A percentile compares a stretch with the other conserved stretches of the same genome.
phyloP scores from a whole-genome alignment of 371 early-diverging fungal species.

The Mucor plumbeus region DNA sequence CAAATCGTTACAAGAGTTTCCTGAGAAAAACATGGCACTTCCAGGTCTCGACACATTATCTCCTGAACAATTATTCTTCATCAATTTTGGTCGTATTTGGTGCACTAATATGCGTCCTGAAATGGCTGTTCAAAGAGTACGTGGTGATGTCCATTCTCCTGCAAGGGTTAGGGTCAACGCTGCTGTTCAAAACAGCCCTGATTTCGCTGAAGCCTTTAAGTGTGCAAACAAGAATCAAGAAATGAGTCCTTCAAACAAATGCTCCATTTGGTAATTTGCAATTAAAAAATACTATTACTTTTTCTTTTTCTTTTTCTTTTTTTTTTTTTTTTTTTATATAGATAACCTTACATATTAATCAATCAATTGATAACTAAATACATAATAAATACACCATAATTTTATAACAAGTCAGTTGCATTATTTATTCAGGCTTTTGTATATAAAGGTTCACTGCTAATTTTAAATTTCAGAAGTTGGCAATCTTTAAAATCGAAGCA shows the following conservation, averaged over 20 bases:
- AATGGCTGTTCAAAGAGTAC: conserved; percentile 27
- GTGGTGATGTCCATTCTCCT: conserved; percentile 56
- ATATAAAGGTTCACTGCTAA: too few relatives aligned
- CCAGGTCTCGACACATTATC: conserved; percentile 31
- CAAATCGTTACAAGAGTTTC: conserved; percentile 20
- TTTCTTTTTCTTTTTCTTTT: too few relatives aligned
- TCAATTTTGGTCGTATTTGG: conserved; percentile 51
- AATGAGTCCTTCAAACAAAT: conserved; percentile 54
- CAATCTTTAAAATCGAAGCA: too few relatives aligned
- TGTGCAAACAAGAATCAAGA: conserved; percentile 40
- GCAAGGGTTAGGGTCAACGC: conserved; percentile 55
- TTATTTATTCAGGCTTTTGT: too few relatives aligned
- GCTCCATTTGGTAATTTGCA: conserved; percentile 40
- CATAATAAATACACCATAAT: too few relatives aligned
- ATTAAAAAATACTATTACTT: not conserved
- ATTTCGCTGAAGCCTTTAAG: conserved; percentile 61
- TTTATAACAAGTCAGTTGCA: too few relatives aligned
- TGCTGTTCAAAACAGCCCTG: conserved; percentile 56
- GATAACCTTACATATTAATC: not conserved
- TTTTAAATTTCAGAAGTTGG: too few relatives aligned
- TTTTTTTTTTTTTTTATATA: too few relatives aligned
- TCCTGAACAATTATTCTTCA: conserved; percentile 50
- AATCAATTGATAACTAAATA: not conserved
- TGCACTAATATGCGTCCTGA: conserved; percentile 41
- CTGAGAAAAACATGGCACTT: conserved; percentile 7